Evolutionary conservation across 139 green algal genomes (phyloP).

Genomic region (Chlamydomonas incerta): DNA sequence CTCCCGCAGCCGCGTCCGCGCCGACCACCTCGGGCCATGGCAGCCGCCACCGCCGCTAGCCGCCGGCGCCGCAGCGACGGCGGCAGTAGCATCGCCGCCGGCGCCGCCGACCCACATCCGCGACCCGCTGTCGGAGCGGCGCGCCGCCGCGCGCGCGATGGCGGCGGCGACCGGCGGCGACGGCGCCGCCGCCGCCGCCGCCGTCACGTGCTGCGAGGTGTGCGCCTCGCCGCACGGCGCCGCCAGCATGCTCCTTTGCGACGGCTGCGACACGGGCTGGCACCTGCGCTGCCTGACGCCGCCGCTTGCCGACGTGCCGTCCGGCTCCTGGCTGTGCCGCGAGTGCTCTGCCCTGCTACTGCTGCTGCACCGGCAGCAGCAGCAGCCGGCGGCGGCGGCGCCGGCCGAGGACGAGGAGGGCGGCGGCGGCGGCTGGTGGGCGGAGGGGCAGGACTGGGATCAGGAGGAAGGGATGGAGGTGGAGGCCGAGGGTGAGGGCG

Average conservation of each 20-base stretch:
- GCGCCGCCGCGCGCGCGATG: too few species aligned
- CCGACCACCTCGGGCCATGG: too few species aligned
- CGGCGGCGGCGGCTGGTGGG: too few species aligned
- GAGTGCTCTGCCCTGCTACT: neutral
- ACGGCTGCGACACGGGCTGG: conserved; percentile 11
- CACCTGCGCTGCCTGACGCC: conserved; percentile 12
- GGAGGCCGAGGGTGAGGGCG: too few species aligned
- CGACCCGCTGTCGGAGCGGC: too few species aligned
- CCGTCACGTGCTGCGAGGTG: neutral
- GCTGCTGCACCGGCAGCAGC: neutral
- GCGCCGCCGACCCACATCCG: too few species aligned
- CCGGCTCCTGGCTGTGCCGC: neutral
- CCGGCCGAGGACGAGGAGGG: too few species aligned
- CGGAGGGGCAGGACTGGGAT: too few species aligned
- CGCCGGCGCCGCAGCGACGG: too few species aligned
- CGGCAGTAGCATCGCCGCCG: too few species aligned
- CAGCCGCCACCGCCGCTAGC: too few species aligned
- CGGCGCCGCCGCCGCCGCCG: neutral
- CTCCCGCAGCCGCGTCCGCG: too few species aligned
- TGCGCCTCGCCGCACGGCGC: neutral
- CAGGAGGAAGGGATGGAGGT: neutral
- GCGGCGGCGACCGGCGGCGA: neutral
- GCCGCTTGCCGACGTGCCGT: neutral
- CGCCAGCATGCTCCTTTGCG: neutral
- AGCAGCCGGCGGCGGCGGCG: neutral